Conservation (phyloP, 2,329 filamentous ascomycete genomes). For the Myriosclerotinia duriaeana region DNA sequence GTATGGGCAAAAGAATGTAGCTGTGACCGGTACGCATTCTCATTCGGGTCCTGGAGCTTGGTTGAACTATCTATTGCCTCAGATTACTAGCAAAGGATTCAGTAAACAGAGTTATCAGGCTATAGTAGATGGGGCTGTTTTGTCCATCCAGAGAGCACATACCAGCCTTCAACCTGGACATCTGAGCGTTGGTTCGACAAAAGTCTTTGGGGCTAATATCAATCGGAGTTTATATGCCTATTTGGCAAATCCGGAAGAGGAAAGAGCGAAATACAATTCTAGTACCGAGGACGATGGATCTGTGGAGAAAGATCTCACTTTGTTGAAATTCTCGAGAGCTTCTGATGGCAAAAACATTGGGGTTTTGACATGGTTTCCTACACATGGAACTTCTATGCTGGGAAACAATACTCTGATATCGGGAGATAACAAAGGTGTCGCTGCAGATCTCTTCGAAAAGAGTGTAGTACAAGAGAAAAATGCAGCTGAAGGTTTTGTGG, state of each 20-base stretch:
- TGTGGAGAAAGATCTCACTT: slow-evolving; percentile 74
- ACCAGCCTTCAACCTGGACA: slow-evolving; percentile 64
- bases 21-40: slow-evolving; percentile 88
- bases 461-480: slow-evolving; percentile 55
- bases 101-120: slow-evolving; percentile 83
- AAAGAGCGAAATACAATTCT: slow-evolving; percentile 65
- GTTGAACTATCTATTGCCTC: slow-evolving; percentile 91
- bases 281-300: slow-evolving; percentile 53
- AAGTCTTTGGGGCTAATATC: slow-evolving; percentile 75
- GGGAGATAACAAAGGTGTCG: slow-evolving; percentile 96
- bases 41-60: slow-evolving; percentile 90
- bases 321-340: slow-evolving; percentile 74
- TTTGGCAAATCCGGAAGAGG: slow-evolving; percentile 75
- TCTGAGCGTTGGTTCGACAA: slow-evolving; percentile 67
- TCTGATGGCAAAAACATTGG: slow-evolving; percentile 76
- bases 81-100: slow-evolving; percentile 86
- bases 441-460: slow-evolving; percentile 79
- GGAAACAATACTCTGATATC: slow-evolving; percentile 89
- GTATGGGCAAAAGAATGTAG: slow-evolving; percentile 79
- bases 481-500: slow-evolving; percentile 70
- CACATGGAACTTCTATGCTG: slow-evolving; percentile 87
- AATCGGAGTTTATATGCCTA: slow-evolving; percentile 90
- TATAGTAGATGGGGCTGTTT: slow-evolving; percentile 80
- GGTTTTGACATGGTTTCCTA: slow-evolving; percentile 85
- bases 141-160: slow-evolving; percentile 81